Evolutionary conservation across 2,329 filamentous ascomycete species (phyloP).

Genomic region (Penicillium aurantiogriseum): DNA sequence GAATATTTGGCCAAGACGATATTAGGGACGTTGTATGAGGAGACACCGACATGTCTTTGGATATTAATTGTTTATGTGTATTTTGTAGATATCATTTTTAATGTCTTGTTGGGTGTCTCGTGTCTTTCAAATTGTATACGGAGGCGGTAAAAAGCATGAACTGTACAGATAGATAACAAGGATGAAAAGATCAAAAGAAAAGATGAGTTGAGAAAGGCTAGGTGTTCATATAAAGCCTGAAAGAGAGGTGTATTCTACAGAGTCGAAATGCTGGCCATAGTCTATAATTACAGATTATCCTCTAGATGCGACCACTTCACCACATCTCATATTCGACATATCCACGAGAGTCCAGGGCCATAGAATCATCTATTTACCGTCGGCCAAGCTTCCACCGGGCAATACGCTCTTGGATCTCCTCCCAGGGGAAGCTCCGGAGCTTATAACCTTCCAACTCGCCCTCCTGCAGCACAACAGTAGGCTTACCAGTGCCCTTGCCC

Average conservation of each 20-base stretch:
- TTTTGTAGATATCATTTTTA: too few species aligned
- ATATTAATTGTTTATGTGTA: too few species aligned
- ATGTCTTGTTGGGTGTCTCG: too few species aligned
- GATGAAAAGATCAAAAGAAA: too few species aligned
- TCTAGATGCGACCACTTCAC: constrained; percentile 1
- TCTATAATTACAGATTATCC: constrained; percentile 17
- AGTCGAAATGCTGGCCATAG: constrained; percentile 7
- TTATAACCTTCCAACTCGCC: constrained; percentile 70
- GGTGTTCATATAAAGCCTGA: neutral
- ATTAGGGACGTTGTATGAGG: too few species aligned
- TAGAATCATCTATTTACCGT: constrained; percentile 40
- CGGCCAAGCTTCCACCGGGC: constrained; percentile 78
- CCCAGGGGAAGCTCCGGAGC: constrained; percentile 72
- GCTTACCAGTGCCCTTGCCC: constrained; percentile 77
- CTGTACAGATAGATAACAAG: too few species aligned
- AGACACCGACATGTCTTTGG: too few species aligned
- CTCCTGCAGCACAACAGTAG: constrained; percentile 93
- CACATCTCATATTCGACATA: neutral
- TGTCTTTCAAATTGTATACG: too few species aligned
- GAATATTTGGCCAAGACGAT: too few species aligned
- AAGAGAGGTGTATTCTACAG: constrained; percentile 15
- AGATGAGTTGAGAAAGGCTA: neutral
- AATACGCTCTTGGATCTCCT: constrained; percentile 85
- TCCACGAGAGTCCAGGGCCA: neutral
- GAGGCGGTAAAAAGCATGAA: too few species aligned